phyloP scores from a whole-genome alignment of 164 flowering plant genomes.

The Hamamelis virginiana region DNA sequence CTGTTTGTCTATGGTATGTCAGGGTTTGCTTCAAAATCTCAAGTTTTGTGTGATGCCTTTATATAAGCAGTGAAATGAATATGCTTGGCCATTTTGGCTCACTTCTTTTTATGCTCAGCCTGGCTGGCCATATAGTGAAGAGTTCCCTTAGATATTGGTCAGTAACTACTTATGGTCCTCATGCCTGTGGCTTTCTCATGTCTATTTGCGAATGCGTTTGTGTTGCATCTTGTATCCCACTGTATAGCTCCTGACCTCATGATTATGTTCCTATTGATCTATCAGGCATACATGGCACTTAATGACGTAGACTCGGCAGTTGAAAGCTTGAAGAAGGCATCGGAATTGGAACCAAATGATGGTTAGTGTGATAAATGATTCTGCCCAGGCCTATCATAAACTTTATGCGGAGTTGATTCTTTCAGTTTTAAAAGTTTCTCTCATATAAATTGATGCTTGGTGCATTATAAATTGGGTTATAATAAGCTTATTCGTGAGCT shows the following conservation, averaged over 20 bases:
- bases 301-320: conserved; percentile 91
- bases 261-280: conserved; percentile 5
- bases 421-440: neutral
- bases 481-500: too few relatives aligned
- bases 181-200: too few relatives aligned
- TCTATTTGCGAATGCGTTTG: too few relatives aligned
- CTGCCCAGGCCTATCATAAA: too few relatives aligned
- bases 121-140: too few relatives aligned
- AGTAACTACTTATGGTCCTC: too few relatives aligned
- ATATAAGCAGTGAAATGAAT: neutral
- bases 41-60: neutral
- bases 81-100: neutral
- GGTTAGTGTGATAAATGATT: conserved; percentile 42
- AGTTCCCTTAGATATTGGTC: too few relatives aligned
- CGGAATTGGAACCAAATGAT: conserved; percentile 90
- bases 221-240: too few relatives aligned
- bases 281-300: conserved; percentile 87
- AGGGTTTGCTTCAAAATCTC: neutral
- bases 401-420: neutral
- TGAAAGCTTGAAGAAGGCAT: conserved; percentile 85
- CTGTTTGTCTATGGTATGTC: too few relatives aligned
- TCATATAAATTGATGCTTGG: neutral
- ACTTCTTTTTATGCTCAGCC: neutral
- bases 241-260: too few relatives aligned
- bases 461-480: neutral